A percentile compares a stretch with the other conserved stretches of the same genome.
phyloP scores from a whole-genome alignment of 192 early-diverging fungal genomes.

The Paraglomus occultum region DNA sequence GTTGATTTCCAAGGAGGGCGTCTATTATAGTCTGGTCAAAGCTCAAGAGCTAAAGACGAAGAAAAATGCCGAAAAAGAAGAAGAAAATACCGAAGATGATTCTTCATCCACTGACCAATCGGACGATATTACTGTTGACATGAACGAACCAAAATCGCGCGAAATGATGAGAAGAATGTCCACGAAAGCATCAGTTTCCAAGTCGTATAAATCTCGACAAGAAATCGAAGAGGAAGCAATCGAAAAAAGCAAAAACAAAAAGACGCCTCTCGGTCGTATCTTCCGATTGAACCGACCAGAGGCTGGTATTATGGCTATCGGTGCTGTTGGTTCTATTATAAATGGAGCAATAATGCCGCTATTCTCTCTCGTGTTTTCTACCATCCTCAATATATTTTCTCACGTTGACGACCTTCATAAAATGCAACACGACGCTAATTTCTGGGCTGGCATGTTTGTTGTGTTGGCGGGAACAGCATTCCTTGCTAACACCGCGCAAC shows the following conservation, averaged over 20 bases:
- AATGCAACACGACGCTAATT: slow-evolving; percentile 37
- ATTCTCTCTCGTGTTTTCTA: slow-evolving; percentile 67
- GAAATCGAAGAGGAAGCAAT: slow-evolving; percentile 38
- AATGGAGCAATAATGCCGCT: slow-evolving; percentile 76
- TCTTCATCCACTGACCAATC: slow-evolving; percentile 12
- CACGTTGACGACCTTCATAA: slow-evolving; percentile 42
- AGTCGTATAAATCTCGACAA: slow-evolving; percentile 42
- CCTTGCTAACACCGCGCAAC: slow-evolving; percentile 53
- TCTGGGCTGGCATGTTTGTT: slow-evolving; percentile 54
- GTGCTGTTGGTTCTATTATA: slow-evolving; percentile 57
- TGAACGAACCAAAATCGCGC: slow-evolving; percentile 32
- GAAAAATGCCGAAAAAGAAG: slow-evolving; percentile 25
- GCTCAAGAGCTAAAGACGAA: slow-evolving; percentile 57
- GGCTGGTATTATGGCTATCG: slow-evolving; percentile 52
- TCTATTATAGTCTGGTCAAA: slow-evolving; percentile 59
- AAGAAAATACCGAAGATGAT: slow-evolving; percentile 26
- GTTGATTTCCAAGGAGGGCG: slow-evolving; percentile 57
- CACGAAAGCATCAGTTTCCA: slow-evolving; percentile 43
- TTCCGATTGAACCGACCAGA: slow-evolving; percentile 54
- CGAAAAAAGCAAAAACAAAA: slow-evolving; percentile 40
- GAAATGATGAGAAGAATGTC: slow-evolving; percentile 34
- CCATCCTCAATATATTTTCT: background rate
- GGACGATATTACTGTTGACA: slow-evolving; percentile 28
- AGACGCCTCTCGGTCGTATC: slow-evolving; percentile 56
- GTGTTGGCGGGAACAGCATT: slow-evolving; percentile 47